Evolutionary conservation across 1,139 yeast genomes (phyloP).

Genomic region (Saccharomyces hybrid): DNA sequence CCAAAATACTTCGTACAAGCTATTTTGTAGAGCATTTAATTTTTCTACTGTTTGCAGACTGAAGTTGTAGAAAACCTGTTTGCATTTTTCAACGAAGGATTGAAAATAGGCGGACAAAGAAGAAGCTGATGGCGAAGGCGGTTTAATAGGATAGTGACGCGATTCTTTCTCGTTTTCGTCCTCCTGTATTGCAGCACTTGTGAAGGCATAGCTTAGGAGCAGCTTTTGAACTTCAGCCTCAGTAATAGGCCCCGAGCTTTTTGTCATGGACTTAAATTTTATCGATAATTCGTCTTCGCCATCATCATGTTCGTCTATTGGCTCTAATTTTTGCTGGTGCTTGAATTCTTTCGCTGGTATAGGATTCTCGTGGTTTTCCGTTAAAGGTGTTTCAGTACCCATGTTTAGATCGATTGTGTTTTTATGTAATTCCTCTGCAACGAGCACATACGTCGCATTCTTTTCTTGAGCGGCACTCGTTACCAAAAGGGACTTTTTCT

Average conservation of each 20-base stretch:
- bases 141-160: neutral
- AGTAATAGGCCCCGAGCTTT: neutral
- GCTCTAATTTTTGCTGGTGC: neutral
- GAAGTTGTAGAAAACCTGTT: neutral
- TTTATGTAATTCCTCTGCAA: neutral
- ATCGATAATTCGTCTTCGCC: neutral
- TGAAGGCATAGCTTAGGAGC: neutral
- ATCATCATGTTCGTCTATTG: neutral
- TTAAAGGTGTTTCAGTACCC: neutral
- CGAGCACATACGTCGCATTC: neutral
- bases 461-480: neutral
- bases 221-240: neutral
- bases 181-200: neutral
- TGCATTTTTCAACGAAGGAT: neutral
- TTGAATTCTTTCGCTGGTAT: neutral
- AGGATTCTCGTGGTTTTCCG: neutral
- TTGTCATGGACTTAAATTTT: neutral
- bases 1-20: constrained; percentile 10
- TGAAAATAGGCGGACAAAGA: neutral
- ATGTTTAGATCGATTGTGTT: neutral
- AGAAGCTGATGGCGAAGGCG: neutral
- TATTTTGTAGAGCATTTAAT: neutral
- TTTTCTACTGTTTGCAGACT: neutral
- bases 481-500: neutral
- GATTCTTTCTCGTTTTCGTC: neutral